Evolutionary conservation across 1,139 yeast genomes (phyloP).

Genomic region (Pichia sp.): DNA sequence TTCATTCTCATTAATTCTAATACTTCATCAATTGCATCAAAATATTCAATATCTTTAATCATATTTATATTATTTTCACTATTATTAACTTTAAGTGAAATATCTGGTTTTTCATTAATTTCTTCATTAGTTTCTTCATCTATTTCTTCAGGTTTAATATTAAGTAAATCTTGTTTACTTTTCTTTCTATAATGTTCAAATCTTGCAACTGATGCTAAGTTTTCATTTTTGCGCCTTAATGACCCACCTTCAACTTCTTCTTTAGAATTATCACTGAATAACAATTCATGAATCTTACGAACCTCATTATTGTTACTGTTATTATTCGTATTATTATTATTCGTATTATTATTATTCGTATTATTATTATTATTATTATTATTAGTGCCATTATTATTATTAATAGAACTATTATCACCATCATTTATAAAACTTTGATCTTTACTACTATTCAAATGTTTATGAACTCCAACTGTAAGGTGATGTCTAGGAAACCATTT

Average conservation of each 20-base stretch:
- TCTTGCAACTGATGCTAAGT: conserved; percentile 24
- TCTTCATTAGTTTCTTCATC: neutral
- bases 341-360: too few relatives aligned
- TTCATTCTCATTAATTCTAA: conserved; percentile 4
- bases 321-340: too few relatives aligned
- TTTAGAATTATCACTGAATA: conserved; percentile 3
- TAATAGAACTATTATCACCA: too few relatives aligned
- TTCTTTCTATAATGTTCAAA: conserved; percentile 21
- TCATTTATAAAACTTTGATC: too few relatives aligned
- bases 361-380: too few relatives aligned
- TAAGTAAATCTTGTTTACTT: conserved; percentile 1
- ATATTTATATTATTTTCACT: neutral
- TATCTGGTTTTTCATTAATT: neutral
- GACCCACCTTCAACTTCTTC: conserved; percentile 15
- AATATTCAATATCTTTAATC: conserved; percentile 4
- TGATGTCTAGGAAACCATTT: conserved; percentile 48
- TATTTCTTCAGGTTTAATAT: conserved; percentile 5
- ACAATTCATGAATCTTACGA: conserved; percentile 7
- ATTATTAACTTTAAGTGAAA: neutral
- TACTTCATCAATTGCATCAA: conserved; percentile 11
- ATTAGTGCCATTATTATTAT: too few relatives aligned
- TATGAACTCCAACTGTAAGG: too few relatives aligned
- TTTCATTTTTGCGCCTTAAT: conserved; percentile 18
- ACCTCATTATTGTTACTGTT: neutral
- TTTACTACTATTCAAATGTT: too few relatives aligned